Conservation (phyloP, 2,329 filamentous ascomycete genomes). For the Aspergillus ochraceus region DNA sequence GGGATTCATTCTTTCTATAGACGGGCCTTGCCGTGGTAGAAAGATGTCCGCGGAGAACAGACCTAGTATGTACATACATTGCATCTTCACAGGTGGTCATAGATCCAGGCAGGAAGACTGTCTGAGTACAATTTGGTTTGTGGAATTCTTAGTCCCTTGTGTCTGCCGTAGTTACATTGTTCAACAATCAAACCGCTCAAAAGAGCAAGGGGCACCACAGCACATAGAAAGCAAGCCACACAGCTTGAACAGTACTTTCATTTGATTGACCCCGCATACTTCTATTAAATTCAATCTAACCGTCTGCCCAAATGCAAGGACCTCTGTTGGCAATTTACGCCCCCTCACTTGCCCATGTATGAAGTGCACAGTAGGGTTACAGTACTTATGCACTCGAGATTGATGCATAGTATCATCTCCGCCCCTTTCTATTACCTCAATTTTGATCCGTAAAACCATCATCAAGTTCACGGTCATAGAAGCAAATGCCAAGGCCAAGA, state of each 20-base stretch:
- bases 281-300: neutral
- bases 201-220: too few relatives aligned
- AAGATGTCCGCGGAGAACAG: too few relatives aligned
- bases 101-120: too few relatives aligned
- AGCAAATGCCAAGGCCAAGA: too few relatives aligned
- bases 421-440: too few relatives aligned
- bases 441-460: neutral
- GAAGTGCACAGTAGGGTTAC: too few relatives aligned
- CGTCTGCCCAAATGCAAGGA: neutral
- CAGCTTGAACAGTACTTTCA: neutral
- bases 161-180: neutral
- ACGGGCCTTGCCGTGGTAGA: neutral
- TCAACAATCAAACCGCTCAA: too few relatives aligned
- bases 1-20: neutral
- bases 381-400: too few relatives aligned
- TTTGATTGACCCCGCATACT: neutral
- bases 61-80: too few relatives aligned
- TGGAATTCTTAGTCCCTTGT: neutral
- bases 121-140: neutral
- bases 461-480: neutral
- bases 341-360: neutral
- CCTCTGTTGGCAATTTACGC: neutral
- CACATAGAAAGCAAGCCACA: too few relatives aligned
- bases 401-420: too few relatives aligned
- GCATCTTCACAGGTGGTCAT: too few relatives aligned